Conservation (phyloP, 2,329 filamentous ascomycete species). For the Aquanectria penicillioides region DNA sequence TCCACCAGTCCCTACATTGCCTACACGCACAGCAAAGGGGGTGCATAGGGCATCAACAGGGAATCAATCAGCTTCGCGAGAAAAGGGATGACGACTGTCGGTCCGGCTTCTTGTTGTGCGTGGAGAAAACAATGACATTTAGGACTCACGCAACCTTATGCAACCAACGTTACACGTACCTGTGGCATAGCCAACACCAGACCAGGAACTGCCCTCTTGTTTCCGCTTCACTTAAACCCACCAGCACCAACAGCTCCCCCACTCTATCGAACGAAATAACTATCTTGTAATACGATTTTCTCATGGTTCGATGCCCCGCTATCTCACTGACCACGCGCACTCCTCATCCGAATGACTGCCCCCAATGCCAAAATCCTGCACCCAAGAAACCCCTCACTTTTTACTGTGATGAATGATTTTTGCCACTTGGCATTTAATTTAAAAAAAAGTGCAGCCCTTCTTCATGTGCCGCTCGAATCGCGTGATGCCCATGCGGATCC, state of each 20-base stretch:
- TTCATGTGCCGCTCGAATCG: background rate
- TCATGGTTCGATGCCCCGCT: constrained; percentile 9
- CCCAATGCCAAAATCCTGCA: background rate
- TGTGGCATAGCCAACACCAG: background rate
- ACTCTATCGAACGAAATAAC: constrained; percentile 1
- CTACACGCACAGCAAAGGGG: background rate
- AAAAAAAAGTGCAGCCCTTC: too few relatives aligned
- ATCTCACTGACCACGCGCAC: background rate
- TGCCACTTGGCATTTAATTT: background rate
- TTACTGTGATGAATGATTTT: background rate
- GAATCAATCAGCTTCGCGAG: background rate
- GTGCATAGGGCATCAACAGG: background rate
- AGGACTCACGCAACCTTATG: background rate
- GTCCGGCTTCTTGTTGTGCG: background rate
- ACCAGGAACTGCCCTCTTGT: too few relatives aligned
- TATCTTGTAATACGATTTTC: constrained; percentile 2
- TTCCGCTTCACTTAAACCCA: background rate
- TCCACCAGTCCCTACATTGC: too few relatives aligned
- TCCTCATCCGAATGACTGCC: background rate
- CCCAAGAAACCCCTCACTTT: background rate
- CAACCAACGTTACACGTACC: background rate
- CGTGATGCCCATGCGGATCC: constrained; percentile 4
- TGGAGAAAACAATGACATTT: background rate
- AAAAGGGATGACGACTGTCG: background rate
- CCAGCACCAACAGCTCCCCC: background rate